These are phyloP conservation scores for Tetrapisispora arboricola DNA, from an alignment of 805 yeast species.

Conservation along the genomic window DNA sequence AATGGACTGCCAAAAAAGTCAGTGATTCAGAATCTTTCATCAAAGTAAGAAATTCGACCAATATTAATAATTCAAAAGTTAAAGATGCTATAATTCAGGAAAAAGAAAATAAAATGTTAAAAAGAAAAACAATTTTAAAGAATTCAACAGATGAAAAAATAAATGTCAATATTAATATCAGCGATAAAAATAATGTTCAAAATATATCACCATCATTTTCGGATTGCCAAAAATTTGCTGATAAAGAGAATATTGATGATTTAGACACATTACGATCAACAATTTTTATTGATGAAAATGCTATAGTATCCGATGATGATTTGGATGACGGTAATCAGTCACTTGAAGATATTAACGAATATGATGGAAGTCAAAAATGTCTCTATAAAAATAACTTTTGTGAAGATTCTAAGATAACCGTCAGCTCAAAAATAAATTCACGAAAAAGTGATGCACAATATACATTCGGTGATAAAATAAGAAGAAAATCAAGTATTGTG, in stretches of 20 bases:
- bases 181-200: no score
- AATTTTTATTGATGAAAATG: conserved; percentile 34
- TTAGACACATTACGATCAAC: background rate
- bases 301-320: conserved; percentile 18
- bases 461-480: conserved; percentile 16
- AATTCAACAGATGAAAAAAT: background rate
- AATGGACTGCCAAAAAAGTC: conserved; percentile 65
- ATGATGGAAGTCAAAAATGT: conserved; percentile 5
- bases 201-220: background rate
- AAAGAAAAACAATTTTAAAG: conserved; percentile 19
- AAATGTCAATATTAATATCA: no score
- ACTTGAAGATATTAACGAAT: conserved; percentile 1
- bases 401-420: conserved; percentile 1
- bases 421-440: conserved; percentile 3
- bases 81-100: conserved; percentile 32
- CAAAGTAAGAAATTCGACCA: conserved; percentile 35
- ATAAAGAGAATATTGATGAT: conserved; percentile 4
- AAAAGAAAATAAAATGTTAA: conserved; percentile 10
- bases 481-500: conserved; percentile 5
- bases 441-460: conserved; percentile 9
- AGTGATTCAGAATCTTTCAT: conserved; percentile 26
- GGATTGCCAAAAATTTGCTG: background rate
- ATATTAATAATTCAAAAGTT: conserved; percentile 31
- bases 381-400: background rate
- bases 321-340: conserved; percentile 19